These are phyloP conservation scores for Crithidia brevicula DNA, from an alignment of 208 protist genomes.

Conservation along the genomic window DNA sequence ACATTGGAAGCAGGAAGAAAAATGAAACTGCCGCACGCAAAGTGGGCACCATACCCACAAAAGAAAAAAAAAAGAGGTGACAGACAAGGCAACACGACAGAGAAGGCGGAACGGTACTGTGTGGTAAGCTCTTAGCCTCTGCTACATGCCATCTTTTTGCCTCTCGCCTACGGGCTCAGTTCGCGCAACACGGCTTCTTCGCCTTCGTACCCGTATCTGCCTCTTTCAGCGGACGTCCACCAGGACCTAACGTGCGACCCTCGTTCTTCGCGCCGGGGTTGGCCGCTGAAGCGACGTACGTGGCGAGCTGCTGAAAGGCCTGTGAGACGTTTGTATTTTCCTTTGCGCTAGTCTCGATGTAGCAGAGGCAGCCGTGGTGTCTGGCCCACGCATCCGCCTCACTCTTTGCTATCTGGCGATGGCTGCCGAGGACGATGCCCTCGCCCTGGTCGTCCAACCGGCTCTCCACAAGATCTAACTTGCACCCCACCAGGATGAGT, in stretches of 20 bases:
- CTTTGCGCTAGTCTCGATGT: conserved; percentile 90
- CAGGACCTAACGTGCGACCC: conserved; percentile 27
- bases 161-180: conserved; percentile 14
- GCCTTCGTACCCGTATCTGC: conserved; percentile 1
- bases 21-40: too few species aligned
- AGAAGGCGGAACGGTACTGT: too few species aligned
- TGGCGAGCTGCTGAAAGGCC: conserved; percentile 86
- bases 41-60: too few species aligned
- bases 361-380: conserved; percentile 74
- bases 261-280: conserved; percentile 33
- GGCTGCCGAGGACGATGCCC: conserved; percentile 77
- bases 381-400: conserved; percentile 87
- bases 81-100: too few species aligned
- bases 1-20: too few species aligned
- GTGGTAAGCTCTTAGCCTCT: too few species aligned
- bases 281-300: conserved; percentile 58
- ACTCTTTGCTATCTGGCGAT: conserved; percentile 76
- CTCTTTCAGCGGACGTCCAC: conserved; percentile 28
- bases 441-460: conserved; percentile 49
- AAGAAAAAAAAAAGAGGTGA: too few species aligned
- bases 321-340: conserved; percentile 87
- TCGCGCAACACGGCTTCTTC: conserved; percentile 33
- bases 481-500: conserved; percentile 87
- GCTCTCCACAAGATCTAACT: conserved; percentile 80
- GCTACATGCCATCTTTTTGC: too few species aligned